A percentile compares a stretch with the other conserved stretches of the same genome.
Conservation (phyloP, 306 rosid species). For the Acmispon strigosus region DNA sequence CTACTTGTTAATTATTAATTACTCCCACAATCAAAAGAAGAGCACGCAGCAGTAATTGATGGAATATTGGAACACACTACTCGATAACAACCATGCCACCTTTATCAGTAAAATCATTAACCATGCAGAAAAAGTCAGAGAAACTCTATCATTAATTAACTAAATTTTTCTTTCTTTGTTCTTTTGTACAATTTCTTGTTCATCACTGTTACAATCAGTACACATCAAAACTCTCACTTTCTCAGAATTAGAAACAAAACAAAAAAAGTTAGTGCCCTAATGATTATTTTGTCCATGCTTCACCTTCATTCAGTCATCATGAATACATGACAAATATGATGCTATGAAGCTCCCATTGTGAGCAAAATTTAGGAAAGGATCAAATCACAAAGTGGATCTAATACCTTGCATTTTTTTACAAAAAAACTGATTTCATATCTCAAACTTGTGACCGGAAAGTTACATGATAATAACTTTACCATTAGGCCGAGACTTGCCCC, state of each 20-base stretch:
- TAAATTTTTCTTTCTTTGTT: not conserved
- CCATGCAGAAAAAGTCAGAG: slow-evolving; percentile 9
- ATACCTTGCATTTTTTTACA: too few relatives aligned
- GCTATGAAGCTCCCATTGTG: too few relatives aligned
- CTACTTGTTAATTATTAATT: not conserved
- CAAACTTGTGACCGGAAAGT: too few relatives aligned
- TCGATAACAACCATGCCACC: slow-evolving; percentile 3
- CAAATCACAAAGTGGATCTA: too few relatives aligned
- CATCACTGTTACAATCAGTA: slow-evolving; percentile 36
- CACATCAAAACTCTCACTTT: slow-evolving; percentile 29
- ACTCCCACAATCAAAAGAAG: slow-evolving; percentile 8
- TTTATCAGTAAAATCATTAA: slow-evolving; percentile 24
- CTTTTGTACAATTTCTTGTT: slow-evolving; percentile 17
- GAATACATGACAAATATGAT: too few relatives aligned
- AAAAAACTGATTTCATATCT: too few relatives aligned
- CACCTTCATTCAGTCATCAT: slow-evolving; percentile 54
- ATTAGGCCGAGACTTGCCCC: too few relatives aligned
- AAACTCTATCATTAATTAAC: slow-evolving; percentile 13
- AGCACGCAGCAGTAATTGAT: not conserved
- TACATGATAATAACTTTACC: too few relatives aligned
- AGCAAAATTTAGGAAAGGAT: too few relatives aligned
- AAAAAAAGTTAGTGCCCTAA: slow-evolving; percentile 27
- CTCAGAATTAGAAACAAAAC: slow-evolving; percentile 27
- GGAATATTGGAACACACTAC: not conserved
- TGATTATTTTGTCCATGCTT: slow-evolving; percentile 56